Conservation (phyloP, 768 basidiomycete genomes). For the Naganishia antarctica region DNA sequence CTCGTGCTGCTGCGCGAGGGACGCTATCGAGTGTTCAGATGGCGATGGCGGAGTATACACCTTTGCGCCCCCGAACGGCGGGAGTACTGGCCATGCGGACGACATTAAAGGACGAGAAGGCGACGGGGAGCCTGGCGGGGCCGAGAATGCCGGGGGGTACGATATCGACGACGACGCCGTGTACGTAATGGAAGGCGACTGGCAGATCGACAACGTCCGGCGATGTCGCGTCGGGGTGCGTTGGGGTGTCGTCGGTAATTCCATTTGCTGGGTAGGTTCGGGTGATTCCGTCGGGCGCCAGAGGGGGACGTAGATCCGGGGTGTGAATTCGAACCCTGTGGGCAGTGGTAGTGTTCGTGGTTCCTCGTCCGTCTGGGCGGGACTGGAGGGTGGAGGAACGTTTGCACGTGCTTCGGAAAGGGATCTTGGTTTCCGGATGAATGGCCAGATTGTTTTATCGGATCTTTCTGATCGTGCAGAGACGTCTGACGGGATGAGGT, state of each 20-base stretch:
- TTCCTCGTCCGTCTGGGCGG: too few species aligned
- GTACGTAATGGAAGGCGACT: not conserved
- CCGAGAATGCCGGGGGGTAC: constrained; percentile 1
- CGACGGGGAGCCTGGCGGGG: not conserved
- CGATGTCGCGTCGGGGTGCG: constrained; percentile 1
- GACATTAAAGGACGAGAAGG: not conserved
- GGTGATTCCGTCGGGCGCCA: not conserved
- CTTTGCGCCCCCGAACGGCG: constrained; percentile 4
- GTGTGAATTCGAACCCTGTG: constrained; percentile 8
- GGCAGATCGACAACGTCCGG: constrained; percentile 5
- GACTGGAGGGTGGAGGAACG: too few species aligned
- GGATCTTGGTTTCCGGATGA: not conserved
- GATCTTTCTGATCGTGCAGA: not conserved
- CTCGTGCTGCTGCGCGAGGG: not conserved
- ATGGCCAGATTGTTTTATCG: constrained; percentile 8
- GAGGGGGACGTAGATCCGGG: not conserved
- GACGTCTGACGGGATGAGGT: not conserved
- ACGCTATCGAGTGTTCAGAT: not conserved
- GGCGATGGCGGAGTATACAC: constrained; percentile 18
- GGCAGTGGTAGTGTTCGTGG: not conserved
- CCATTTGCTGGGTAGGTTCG: too few species aligned
- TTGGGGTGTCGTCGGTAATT: not conserved
- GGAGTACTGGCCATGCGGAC: not conserved
- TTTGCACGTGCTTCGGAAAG: not conserved
- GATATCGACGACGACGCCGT: not conserved